phyloP scores from a whole-genome alignment of 768 basidiomycete species.

The Serendipita sp. region DNA sequence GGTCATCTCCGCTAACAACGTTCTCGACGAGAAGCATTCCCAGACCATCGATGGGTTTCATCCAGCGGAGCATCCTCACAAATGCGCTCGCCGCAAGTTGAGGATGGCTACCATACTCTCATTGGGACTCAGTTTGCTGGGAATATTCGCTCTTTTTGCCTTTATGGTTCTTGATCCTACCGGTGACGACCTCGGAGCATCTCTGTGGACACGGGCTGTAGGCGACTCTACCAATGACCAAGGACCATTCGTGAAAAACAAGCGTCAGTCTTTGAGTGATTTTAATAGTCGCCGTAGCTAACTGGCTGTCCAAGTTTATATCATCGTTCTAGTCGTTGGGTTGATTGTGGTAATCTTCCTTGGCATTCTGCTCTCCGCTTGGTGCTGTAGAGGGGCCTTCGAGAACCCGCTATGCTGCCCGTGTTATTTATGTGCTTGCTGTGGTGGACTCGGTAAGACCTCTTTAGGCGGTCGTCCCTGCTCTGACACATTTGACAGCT shows the following conservation, averaged over 20 bases:
- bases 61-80: not conserved
- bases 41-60: not conserved
- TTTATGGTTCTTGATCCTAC: not conserved
- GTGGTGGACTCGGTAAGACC: conserved; percentile 50
- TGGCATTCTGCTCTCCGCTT: conserved; percentile 42
- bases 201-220: not conserved
- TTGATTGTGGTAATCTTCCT: conserved; percentile 38
- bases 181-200: not conserved
- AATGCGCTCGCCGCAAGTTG: conserved; percentile 1
- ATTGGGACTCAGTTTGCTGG: not conserved
- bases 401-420: conserved; percentile 43
- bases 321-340: conserved; percentile 52
- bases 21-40: not conserved
- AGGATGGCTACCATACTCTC: not conserved
- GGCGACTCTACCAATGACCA: not conserved
- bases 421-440: conserved; percentile 58
- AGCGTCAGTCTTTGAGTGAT: conserved; percentile 8
- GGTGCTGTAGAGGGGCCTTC: conserved; percentile 51
- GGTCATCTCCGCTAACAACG: not conserved
- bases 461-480: not conserved
- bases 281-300: not conserved
- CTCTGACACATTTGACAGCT: conserved; percentile 22
- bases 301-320: conserved; percentile 29
- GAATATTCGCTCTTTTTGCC: not conserved
- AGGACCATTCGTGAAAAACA: conserved; percentile 12